Percentiles rank a stretch among this genome's conserved stretches.
Conservation (phyloP, 495 filamentous ascomycete species). For the Annulohypoxylon nitens region DNA sequence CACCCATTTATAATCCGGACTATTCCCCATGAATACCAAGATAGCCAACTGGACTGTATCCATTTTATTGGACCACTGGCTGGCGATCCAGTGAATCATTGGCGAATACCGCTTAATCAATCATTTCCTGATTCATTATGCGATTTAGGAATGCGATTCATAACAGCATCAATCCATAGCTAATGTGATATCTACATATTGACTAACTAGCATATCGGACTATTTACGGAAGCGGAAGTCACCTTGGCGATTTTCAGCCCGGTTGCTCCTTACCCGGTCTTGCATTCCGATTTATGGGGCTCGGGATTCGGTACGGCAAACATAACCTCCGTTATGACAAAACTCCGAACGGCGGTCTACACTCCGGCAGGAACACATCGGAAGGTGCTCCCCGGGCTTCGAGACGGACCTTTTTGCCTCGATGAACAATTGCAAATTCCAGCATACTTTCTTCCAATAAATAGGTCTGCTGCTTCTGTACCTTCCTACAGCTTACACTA, state of each 20-base stretch:
- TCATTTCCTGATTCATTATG: not conserved
- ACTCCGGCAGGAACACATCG: not conserved
- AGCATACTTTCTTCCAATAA: not conserved
- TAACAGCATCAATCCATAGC: not conserved
- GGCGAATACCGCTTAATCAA: not conserved
- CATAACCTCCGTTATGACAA: not conserved
- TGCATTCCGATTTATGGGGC: not conserved
- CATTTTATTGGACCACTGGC: not conserved
- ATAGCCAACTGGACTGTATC: not conserved
- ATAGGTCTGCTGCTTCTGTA: not conserved
- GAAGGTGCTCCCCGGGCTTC: not conserved
- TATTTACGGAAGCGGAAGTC: not conserved
- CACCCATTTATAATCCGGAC: not conserved
- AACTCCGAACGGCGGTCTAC: not conserved
- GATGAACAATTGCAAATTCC: not conserved
- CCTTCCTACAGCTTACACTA: not conserved
- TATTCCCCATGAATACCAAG: not conserved
- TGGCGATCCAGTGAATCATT: not conserved
- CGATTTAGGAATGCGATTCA: not conserved
- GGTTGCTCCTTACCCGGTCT: not conserved
- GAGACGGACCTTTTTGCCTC: not conserved
- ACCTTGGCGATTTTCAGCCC: not conserved
- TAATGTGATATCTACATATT: not conserved
- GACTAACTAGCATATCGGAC: not conserved
- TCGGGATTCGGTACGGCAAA: conserved; percentile 1